phyloP scores from a whole-genome alignment of 345 rosid species.

The Syzygium jambos region DNA sequence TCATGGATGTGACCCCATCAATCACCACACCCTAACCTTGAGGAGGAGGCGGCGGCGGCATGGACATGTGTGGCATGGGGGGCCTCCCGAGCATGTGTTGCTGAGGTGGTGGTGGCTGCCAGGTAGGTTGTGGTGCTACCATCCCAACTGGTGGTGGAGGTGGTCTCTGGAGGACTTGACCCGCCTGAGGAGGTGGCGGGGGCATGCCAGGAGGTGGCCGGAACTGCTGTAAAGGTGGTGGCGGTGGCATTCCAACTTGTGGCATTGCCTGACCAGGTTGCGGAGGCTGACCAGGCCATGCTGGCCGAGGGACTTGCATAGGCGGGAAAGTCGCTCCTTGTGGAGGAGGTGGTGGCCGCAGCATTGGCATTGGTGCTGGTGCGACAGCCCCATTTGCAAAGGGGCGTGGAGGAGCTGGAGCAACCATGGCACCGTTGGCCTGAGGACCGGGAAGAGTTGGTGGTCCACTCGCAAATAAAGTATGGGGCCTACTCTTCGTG shows the following conservation, averaged over 20 bases:
- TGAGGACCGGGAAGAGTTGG: conserved; percentile 52
- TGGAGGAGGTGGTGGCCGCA: conserved; percentile 63
- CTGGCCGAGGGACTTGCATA: conserved; percentile 39
- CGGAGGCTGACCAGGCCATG: conserved; percentile 69
- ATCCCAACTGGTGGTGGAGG: conserved; percentile 79
- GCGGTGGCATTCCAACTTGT: conserved; percentile 44
- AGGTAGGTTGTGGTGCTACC: conserved; percentile 50
- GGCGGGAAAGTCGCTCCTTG: conserved; percentile 42
- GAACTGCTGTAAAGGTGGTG: conserved; percentile 58
- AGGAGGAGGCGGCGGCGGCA: conserved; percentile 38
- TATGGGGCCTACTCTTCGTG: conserved; percentile 91
- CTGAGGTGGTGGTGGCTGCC: conserved; percentile 64
- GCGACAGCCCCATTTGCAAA: conserved; percentile 54
- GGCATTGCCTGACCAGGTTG: conserved; percentile 52
- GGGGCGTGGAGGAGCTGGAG: conserved; percentile 61
- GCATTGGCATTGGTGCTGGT: conserved; percentile 33
- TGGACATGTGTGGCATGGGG: conserved; percentile 51
- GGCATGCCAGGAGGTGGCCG: conserved; percentile 70
- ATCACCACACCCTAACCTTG: not conserved
- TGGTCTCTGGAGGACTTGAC: conserved; percentile 31
- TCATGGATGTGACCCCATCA: not conserved
- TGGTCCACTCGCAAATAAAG: conserved; percentile 89
- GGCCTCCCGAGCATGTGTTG: conserved; percentile 46
- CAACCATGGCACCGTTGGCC: conserved; percentile 49
- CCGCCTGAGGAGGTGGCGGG: conserved; percentile 51